Base-by-base conservation (phyloP, 306 rosid genomes). In the Lathyrus oleraceus region DNA sequence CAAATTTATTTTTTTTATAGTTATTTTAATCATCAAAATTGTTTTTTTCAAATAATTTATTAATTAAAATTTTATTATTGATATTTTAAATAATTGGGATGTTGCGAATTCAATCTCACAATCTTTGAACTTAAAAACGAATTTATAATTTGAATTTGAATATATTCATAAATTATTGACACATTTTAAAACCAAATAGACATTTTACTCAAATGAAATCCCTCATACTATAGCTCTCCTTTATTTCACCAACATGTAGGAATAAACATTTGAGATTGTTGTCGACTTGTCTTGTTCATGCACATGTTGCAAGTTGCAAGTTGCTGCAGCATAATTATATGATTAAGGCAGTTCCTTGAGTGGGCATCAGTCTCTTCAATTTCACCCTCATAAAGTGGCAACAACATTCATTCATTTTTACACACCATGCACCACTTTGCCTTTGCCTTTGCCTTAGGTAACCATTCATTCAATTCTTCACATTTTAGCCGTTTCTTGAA, bases 401-500 rank as follows among this genome's bases (percentile, higher is more conserved):
- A 58, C 19, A 10, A 58, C 42, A 15, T 7, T 25, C 25, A 25
- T 25, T 25, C 28, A 25, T 25, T 25, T 25, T 25, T 38, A 23
- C 20, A 49, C 12, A 2, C 57, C 27, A 51, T 51, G 14, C 25
- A 20, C 15, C 60, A 65, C 11, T 60, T 81, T 71, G 21, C 84
- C 78, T 60, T 81, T 71, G 21, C 84, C 78, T 67, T 72, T 60
- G 59, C 47, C 61, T 40, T 71, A 21, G 81, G 78, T 48, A 70
- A 53, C 60, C 30, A 53, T 21, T 8, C 19, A 49, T 49, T 21
- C 60, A 53, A 21, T 53, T 53, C 35, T 21, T 25, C 25, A 19
- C 48, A 25, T 30, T 69, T 66, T 25, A 51, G 54, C 75, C 45
- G 72, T 79, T 79, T 76, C 72, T 71, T 71, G 10, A 75, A 27